Evolutionary conservation across 306 rosid species (phyloP).

Genomic region (Datisca glomerata): DNA sequence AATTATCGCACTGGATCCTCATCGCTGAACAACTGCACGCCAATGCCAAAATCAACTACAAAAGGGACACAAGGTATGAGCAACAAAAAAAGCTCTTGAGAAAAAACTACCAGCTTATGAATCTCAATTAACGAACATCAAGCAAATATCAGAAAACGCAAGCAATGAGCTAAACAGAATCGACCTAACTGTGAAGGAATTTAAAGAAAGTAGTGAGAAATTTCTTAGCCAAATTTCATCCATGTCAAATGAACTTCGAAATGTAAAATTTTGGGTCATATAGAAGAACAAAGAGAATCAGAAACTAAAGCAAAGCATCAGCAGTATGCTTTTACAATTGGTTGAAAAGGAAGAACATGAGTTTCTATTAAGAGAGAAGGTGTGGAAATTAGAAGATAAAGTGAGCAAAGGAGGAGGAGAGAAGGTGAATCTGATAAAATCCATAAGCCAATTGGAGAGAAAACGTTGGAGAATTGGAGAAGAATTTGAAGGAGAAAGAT

Average conservation of each 20-base stretch:
- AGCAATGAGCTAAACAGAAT: too few relatives aligned
- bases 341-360: conserved; percentile 42
- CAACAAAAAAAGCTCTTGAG: conserved; percentile 26
- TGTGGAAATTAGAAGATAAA: conserved; percentile 45
- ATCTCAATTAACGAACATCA: conserved; percentile 14
- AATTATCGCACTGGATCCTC: conserved; percentile 44
- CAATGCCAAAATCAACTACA: conserved; percentile 43
- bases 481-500: conserved; percentile 51
- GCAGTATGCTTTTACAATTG: conserved; percentile 16
- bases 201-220: background rate
- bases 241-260: conserved; percentile 27
- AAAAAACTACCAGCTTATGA: conserved; percentile 27
- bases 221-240: conserved; percentile 4
- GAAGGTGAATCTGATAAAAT: conserved; percentile 36
- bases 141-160: conserved; percentile 2
- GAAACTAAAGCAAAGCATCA: conserved; percentile 16
- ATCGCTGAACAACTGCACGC: conserved; percentile 57
- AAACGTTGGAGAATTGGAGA: conserved; percentile 23
- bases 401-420: conserved; percentile 50
- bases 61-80: conserved; percentile 22
- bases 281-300: conserved; percentile 23
- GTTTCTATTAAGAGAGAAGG: conserved; percentile 27
- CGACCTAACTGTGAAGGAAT: too few relatives aligned
- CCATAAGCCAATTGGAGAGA: conserved; percentile 37
- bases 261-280: conserved; percentile 31